Base-by-base conservation (phyloP, 441 rosid species). In the Aleurites moluccanus region DNA sequence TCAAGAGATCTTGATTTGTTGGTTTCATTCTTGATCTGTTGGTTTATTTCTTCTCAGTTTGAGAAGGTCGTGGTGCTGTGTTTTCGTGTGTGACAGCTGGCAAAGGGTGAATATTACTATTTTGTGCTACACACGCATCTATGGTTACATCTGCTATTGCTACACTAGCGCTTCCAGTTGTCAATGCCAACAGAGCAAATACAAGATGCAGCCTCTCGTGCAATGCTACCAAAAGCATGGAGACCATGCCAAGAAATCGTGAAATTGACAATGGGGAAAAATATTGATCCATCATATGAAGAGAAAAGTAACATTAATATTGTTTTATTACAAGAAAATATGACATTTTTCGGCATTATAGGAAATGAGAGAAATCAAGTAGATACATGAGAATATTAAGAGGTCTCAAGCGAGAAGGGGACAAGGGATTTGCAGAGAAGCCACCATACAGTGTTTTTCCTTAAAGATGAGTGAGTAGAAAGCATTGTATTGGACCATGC, bases 121-220 rank as follows among this genome's bases (percentile, higher is more conserved):
- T 90, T 75, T 94, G 89, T 7, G 98, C 96, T 16, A 89, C 94
- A 72, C 99, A 97, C 67, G 99, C 99, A 86, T 97, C 99, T 21
- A 97, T 88, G 0, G 99, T 97, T 40, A 97, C 99, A 67, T 97
- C 99, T 18, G 95, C 98, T 75, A 97, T 88, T 0, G 98, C 99
- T 75, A 85, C 89, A 62, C 92, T 87, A 42, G 90, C 85, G 85
- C 95, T 94, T 80, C 88, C 86, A 27, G 86, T 81, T 9, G 91
- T 91, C 84, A 96, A 85, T 80, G 87, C 79, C 44, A 86, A 60
- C 44, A 96, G 40, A 49, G 98, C 97, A 69, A 90, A 82, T 56
- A 81, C 86, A 75, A 96, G 88, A 63, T 90, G 94, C 81, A 90
- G 84, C 61, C 88, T 86, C 78, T 85, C 83, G 50, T 86, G 84